Conservation (phyloP, 805 yeast species). For the Teunomyces aglyptinius region DNA sequence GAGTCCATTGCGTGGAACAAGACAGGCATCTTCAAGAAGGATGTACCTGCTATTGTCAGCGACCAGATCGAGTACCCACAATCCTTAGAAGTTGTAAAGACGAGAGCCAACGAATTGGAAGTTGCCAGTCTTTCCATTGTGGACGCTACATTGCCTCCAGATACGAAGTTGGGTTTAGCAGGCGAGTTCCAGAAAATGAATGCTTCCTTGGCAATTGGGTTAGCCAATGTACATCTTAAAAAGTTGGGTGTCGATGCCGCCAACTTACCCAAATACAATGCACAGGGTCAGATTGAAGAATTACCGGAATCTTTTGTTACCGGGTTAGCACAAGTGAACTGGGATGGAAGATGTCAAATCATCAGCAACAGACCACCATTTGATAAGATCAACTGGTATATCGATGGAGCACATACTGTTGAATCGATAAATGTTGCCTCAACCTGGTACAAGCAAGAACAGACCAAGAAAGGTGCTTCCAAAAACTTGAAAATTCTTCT, state of each 20-base stretch:
- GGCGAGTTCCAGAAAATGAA: constrained; percentile 84
- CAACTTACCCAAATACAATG: constrained; percentile 22
- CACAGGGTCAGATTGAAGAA: constrained; percentile 14
- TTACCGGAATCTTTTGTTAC: constrained; percentile 50
- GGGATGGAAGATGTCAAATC: constrained; percentile 97
- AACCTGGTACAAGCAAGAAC: constrained; percentile 59
- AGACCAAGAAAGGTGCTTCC: constrained; percentile 13
- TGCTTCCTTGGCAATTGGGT: constrained; percentile 81
- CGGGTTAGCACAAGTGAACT: constrained; percentile 67
- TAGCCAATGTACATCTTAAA: constrained; percentile 60
- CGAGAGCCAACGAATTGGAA: constrained; percentile 67
- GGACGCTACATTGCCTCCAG: constrained; percentile 33
- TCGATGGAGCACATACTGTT: constrained; percentile 95
- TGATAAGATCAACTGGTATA: constrained; percentile 62
- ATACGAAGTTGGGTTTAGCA: constrained; percentile 63
- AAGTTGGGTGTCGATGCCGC: constrained; percentile 41
- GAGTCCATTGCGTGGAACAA: constrained; percentile 95
- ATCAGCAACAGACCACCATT: constrained; percentile 43
- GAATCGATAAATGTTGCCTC: constrained; percentile 86
- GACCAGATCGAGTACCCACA: constrained; percentile 52
- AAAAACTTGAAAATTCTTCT: constrained; percentile 52
- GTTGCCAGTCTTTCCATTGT: constrained; percentile 50
- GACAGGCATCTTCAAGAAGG: constrained; percentile 82
- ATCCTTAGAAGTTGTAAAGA: constrained; percentile 54
- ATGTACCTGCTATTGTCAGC: constrained; percentile 63